Evolutionary conservation across 2,329 filamentous ascomycete genomes (phyloP), one percentile per base, ranked within the genome.

Genomic region (Apiospora kogelbergensis): DNA sequence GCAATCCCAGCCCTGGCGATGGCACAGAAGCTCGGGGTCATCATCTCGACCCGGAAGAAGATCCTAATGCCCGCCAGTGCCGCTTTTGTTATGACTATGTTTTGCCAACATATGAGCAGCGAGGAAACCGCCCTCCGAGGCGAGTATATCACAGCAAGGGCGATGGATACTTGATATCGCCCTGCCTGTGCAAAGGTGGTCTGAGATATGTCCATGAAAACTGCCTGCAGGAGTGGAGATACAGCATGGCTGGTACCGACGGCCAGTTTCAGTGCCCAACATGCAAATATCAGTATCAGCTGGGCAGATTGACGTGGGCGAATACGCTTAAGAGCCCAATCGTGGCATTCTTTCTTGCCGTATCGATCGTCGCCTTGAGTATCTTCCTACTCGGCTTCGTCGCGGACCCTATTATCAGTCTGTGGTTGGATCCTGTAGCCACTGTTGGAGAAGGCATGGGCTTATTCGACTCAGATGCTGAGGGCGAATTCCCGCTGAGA

Each of bases 181-280:
- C 96, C 44, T 99, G 96, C 85, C 90, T 91, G 81, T 99, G 96
- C 86, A 97, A 93, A 82, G 96, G 96, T 67, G 93, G 93, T 46
- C 93, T 95, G 74, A 93, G 93, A 82, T 98, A 97, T 80, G 94
- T 98, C 30, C 96, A 99, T 79, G 94, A 98, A 80, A 92, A 90
- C 40, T 99, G 96, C 77, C 85, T 99, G 65, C 89, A 92, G 75
- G 85, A 88, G 13, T 98, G 95, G 94, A 89, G 96, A 73, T 86
- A 91, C 71, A 87, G 93, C 76, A 85, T 83, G 41, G 87, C 92
- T 68, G 94, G 95, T 74, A 97, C 90, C 78, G 97, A 91, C 89
- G 88, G 93, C 30, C 40, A 63, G 24, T 68, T 63, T 30, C 57
- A 46, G 75, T 98, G 95, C 76, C 93, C 93, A 24, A 97, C 94